These are phyloP conservation scores for Gossypium stocksii DNA, from an alignment of 345 rosid species.

Conservation along the genomic window DNA sequence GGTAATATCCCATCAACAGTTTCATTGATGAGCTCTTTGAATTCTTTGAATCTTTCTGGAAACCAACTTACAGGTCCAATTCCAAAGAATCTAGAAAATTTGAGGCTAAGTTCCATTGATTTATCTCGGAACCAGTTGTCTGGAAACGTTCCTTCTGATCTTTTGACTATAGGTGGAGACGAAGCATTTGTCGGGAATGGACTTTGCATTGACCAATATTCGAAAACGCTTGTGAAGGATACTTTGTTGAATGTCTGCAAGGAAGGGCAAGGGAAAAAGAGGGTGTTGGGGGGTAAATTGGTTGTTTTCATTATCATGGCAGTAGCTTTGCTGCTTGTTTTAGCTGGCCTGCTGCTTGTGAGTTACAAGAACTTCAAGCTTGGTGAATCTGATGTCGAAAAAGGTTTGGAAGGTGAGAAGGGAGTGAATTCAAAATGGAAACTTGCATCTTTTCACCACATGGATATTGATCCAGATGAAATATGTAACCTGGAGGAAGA, in stretches of 20 bases:
- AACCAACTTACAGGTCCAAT: constrained; percentile 59
- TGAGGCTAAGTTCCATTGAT: constrained; percentile 81
- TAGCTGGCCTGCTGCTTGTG: constrained; percentile 40
- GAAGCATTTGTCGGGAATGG: constrained; percentile 55
- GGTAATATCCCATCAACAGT: constrained; percentile 52
- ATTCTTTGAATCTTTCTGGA: constrained; percentile 70
- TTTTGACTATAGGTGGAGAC: constrained; percentile 58
- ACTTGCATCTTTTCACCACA: constrained; percentile 56
- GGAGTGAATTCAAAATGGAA: constrained; percentile 45
- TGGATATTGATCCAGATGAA: constrained; percentile 73
- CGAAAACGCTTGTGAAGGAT: constrained; percentile 16
- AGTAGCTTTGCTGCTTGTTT: constrained; percentile 31
- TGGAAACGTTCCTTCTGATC: constrained; percentile 59
- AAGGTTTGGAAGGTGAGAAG: constrained; percentile 26
- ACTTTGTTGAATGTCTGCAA: constrained; percentile 39
- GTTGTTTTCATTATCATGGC: constrained; percentile 44
- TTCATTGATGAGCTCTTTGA: constrained; percentile 48
- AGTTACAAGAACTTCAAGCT: constrained; percentile 53
- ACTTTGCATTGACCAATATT: constrained; percentile 49
- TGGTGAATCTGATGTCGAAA: constrained; percentile 24
- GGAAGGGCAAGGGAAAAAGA: constrained; percentile 25
- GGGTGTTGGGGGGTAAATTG: constrained; percentile 24
- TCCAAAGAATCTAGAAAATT: constrained; percentile 43
- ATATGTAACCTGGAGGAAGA: constrained; percentile 58
- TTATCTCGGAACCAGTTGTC: constrained; percentile 58